Evolutionary conservation across 805 yeast species (phyloP).

Genomic region (Cyberlindnera amylophila): DNA sequence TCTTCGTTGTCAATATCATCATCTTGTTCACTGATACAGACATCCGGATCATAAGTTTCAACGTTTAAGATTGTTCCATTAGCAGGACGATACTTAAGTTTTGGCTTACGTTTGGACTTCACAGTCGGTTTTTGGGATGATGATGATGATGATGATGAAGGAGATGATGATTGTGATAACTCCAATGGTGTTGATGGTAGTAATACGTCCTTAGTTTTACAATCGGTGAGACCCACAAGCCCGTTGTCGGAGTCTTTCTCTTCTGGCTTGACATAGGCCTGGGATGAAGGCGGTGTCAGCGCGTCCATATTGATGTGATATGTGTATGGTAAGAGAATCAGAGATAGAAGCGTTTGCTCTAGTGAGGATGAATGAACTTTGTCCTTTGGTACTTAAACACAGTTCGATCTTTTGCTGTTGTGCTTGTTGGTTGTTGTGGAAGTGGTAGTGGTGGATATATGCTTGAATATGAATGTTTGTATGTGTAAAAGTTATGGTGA

Average conservation of each 20-base stretch:
- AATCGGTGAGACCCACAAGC: not conserved
- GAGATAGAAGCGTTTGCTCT: too few species aligned
- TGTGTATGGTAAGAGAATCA: too few species aligned
- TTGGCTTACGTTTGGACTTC: slow-evolving; percentile 39
- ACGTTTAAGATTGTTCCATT: slow-evolving; percentile 43
- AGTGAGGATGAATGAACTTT: too few species aligned
- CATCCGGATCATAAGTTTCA: slow-evolving; percentile 21
- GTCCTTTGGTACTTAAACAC: too few species aligned
- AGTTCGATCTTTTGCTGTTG: too few species aligned
- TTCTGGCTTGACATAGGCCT: slow-evolving; percentile 9
- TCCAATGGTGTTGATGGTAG: not conserved
- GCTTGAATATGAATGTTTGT: too few species aligned
- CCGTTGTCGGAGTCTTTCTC: not conserved
- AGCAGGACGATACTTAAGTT: slow-evolving; percentile 42
- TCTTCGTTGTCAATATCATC: slow-evolving; percentile 34
- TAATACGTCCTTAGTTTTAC: not conserved
- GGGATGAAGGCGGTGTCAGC: slow-evolving; percentile 28
- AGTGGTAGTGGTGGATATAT: too few species aligned
- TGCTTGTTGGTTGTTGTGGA: too few species aligned
- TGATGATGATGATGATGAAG: not conserved
- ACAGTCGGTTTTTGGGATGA: not conserved
- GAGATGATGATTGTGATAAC: not conserved
- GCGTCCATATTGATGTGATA: slow-evolving; percentile 13
- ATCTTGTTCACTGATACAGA: slow-evolving; percentile 32
- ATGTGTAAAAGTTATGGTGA: too few species aligned